Percentiles rank a stretch among this genome's conserved stretches.
Evolutionary conservation across 305 asterid genomes (phyloP).

Genomic region (Solanum hybrid): DNA sequence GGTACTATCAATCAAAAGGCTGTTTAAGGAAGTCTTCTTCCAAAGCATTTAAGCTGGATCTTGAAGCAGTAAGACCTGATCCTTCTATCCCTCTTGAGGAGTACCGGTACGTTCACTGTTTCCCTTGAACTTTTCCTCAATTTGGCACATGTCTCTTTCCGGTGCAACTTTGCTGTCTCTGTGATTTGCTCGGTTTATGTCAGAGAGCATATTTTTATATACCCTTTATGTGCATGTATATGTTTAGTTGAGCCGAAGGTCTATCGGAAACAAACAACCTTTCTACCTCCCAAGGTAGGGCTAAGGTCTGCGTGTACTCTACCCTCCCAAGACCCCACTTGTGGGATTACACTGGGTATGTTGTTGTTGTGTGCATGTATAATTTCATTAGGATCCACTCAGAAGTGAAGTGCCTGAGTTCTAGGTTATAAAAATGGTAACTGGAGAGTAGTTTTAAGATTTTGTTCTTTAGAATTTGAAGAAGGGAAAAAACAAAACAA

Average conservation of each 20-base stretch:
- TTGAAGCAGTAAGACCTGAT: slow-evolving; percentile 87
- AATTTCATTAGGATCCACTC: background rate
- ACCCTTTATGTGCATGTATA: background rate
- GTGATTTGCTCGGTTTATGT: background rate
- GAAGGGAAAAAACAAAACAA: background rate
- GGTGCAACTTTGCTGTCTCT: background rate
- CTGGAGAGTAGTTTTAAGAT: background rate
- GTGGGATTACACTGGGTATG: background rate
- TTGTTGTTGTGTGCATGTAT: background rate
- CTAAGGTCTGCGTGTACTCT: background rate
- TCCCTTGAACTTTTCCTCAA: slow-evolving; percentile 1
- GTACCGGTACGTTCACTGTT: slow-evolving; percentile 44
- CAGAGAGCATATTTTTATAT: background rate
- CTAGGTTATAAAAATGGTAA: background rate
- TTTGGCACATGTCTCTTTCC: background rate
- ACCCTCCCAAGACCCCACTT: background rate
- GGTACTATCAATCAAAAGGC: slow-evolving; percentile 67
- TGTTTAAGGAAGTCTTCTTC: slow-evolving; percentile 70
- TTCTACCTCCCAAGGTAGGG: background rate
- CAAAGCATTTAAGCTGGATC: slow-evolving; percentile 68
- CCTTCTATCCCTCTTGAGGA: slow-evolving; percentile 86
- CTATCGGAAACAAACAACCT: background rate
- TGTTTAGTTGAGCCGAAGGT: background rate
- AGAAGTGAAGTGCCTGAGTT: background rate
- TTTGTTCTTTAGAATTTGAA: background rate